Evolutionary conservation across 192 early-diverging fungal species (phyloP).

Genomic region (Coemansia sp.): DNA sequence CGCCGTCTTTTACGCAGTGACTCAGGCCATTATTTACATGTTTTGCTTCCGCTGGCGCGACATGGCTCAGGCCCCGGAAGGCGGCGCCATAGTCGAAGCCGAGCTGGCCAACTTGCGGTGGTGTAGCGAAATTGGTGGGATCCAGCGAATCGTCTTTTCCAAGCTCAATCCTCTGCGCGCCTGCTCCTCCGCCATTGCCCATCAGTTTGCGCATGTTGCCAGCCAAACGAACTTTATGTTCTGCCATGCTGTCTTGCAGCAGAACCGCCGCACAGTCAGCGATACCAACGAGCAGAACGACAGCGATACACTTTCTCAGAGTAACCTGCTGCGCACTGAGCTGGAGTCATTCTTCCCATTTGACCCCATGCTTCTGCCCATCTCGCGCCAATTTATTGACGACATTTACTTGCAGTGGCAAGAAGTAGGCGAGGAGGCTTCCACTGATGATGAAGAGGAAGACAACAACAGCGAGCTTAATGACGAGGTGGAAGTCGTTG

Average conservation of each 20-base stretch:
- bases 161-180: constrained; percentile 77
- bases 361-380: constrained; percentile 82
- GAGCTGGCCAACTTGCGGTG: constrained; percentile 55
- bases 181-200: constrained; percentile 76
- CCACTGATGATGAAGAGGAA: constrained; percentile 55
- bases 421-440: constrained; percentile 58
- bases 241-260: constrained; percentile 76
- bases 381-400: constrained; percentile 70
- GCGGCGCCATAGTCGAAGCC: constrained; percentile 29
- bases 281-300: neutral
- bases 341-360: constrained; percentile 92
- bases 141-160: constrained; percentile 78
- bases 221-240: constrained; percentile 85
- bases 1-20: constrained; percentile 82
- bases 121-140: constrained; percentile 65
- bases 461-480: constrained; percentile 59
- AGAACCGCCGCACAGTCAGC: constrained; percentile 51
- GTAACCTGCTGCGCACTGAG: constrained; percentile 38
- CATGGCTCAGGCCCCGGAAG: constrained; percentile 57
- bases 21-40: constrained; percentile 90
- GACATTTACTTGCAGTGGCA: constrained; percentile 83
- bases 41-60: constrained; percentile 96
- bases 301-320: constrained; percentile 5
- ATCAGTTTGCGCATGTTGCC: constrained; percentile 84
- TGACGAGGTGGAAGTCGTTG: constrained; percentile 28